A percentile compares a stretch with the other conserved stretches of the same genome.
These are phyloP conservation scores for Podospora sp. DNA, from an alignment of 495 filamentous ascomycete species.

Conservation along the genomic window DNA sequence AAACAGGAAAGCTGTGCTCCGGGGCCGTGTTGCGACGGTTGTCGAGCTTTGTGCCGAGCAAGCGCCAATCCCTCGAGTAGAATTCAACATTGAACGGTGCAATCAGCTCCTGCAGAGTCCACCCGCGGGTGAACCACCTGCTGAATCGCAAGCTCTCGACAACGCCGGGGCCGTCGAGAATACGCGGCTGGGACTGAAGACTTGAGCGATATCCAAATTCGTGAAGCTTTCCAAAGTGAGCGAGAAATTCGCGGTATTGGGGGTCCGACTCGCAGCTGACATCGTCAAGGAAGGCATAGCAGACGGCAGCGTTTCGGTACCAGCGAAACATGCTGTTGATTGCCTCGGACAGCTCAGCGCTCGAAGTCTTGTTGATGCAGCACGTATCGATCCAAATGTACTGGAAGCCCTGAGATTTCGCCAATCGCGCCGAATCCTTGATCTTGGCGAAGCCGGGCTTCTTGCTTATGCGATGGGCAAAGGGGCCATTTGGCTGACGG, in stretches of 20 bases:
- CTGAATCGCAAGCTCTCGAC: not conserved
- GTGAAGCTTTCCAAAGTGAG: not conserved
- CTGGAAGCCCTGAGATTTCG: slow-evolving; percentile 19
- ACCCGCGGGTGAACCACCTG: slow-evolving; percentile 8
- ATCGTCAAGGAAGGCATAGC: slow-evolving; percentile 36
- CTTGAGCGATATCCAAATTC: not conserved
- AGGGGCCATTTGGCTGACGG: not conserved
- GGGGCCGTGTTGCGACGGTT: not conserved
- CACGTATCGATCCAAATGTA: slow-evolving; percentile 48
- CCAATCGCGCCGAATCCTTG: not conserved
- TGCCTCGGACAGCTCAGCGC: slow-evolving; percentile 43
- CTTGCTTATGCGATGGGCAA: not conserved
- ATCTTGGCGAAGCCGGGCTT: slow-evolving; percentile 11
- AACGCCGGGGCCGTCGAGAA: not conserved
- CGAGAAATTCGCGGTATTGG: not conserved
- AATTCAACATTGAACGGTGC: not conserved
- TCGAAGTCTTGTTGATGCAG: slow-evolving; percentile 46
- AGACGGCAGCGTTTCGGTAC: slow-evolving; percentile 34
- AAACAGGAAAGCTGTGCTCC: not conserved
- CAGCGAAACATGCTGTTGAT: slow-evolving; percentile 51
- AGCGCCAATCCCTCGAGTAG: not conserved
- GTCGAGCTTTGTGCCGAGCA: not conserved
- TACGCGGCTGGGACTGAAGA: not conserved
- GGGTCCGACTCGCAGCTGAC: not conserved
- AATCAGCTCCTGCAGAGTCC: slow-evolving; percentile 6